Evolutionary conservation across 805 yeast species (phyloP).

Genomic region (Cyberlindnera veronae): DNA sequence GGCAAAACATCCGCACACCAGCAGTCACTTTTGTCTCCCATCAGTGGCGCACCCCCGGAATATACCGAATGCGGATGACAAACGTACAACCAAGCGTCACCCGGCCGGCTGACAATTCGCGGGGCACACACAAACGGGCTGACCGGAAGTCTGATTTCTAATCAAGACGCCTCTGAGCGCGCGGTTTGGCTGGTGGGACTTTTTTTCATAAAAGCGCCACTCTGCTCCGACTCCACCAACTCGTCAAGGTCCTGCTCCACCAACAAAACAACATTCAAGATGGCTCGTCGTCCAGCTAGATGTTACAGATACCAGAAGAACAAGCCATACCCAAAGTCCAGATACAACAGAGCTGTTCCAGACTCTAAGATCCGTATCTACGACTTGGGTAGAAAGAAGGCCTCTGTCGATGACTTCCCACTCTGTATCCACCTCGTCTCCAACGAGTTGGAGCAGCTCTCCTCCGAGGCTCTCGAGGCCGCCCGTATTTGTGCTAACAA

Average conservation of each 20-base stretch:
- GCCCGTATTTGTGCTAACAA: constrained; percentile 99
- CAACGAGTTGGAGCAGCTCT: constrained; percentile 98
- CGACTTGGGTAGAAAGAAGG: constrained; percentile 99
- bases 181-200: constrained; percentile 1
- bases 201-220: constrained; percentile 12
- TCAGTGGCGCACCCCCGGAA: constrained; percentile 6
- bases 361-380: constrained; percentile 99
- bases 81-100: constrained; percentile 1
- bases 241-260: background rate
- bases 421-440: constrained; percentile 99
- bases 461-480: constrained; percentile 99
- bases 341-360: constrained; percentile 99
- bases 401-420: constrained; percentile 96
- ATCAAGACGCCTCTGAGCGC: constrained; percentile 7
- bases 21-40: constrained; percentile 10
- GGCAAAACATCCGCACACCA: constrained; percentile 11
- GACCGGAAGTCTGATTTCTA: constrained; percentile 18
- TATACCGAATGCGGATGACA: constrained; percentile 2
- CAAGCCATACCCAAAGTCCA: constrained; percentile 99
- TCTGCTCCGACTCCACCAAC: constrained; percentile 1
- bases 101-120: background rate
- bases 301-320: constrained; percentile 99
- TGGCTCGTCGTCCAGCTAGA: constrained; percentile 99
- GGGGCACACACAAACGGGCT: background rate
- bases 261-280: constrained; percentile 46